Conservation (phyloP, 2,329 filamentous ascomycete genomes). For the Ilyonectria destructans region DNA sequence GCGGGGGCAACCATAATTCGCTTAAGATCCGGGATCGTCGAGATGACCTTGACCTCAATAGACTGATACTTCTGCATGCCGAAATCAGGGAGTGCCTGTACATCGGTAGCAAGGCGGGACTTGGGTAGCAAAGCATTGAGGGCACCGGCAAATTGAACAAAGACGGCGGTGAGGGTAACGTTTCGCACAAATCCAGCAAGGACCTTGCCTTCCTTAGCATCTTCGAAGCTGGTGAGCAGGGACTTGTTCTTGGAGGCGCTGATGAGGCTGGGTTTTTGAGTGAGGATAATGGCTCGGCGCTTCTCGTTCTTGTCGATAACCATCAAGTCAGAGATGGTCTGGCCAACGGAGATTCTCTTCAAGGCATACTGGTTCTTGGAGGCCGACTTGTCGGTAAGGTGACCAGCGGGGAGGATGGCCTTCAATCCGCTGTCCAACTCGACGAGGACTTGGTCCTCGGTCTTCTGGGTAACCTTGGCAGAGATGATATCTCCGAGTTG, state of each 20-base stretch:
- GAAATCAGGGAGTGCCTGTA: constrained; percentile 79
- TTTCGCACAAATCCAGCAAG: constrained; percentile 89
- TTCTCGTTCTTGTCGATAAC: constrained; percentile 89
- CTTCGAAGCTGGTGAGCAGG: constrained; percentile 80
- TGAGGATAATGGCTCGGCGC: constrained; percentile 82
- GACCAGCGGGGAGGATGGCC: constrained; percentile 82
- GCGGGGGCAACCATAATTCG: constrained; percentile 75
- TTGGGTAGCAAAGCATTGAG: constrained; percentile 87
- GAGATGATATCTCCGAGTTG: constrained; percentile 82
- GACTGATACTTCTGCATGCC: constrained; percentile 85
- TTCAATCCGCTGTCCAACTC: constrained; percentile 85
- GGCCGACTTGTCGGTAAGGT: constrained; percentile 87
- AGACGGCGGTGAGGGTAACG: constrained; percentile 85
- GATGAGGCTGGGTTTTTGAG: constrained; percentile 87
- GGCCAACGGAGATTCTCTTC: constrained; percentile 88
- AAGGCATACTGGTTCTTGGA: constrained; percentile 84
- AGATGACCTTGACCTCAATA: constrained; percentile 79
- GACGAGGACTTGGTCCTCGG: constrained; percentile 81
- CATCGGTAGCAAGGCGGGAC: constrained; percentile 81
- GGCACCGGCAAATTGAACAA: constrained; percentile 88
- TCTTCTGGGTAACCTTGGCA: constrained; percentile 87
- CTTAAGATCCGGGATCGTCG: constrained; percentile 78
- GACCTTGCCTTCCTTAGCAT: constrained; percentile 78
- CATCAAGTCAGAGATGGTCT: constrained; percentile 85
- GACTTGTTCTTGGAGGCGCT: constrained; percentile 81